A percentile compares a stretch with the other conserved stretches of the same genome.
These are phyloP conservation scores for Dillenia turbinata DNA, from an alignment of 164 flowering plant genomes.

Conservation along the genomic window DNA sequence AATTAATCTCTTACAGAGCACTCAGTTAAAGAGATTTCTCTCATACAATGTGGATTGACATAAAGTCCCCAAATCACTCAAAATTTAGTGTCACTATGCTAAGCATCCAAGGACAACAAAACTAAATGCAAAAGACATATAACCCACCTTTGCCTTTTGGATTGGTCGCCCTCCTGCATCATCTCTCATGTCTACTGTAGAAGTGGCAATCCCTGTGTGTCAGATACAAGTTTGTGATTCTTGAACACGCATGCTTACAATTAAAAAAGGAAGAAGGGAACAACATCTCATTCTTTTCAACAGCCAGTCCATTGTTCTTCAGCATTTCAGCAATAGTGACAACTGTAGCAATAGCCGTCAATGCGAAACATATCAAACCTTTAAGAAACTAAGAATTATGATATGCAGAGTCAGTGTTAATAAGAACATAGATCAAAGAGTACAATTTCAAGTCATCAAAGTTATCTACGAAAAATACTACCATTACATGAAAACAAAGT, in stretches of 20 bases:
- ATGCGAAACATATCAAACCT: too few relatives aligned
- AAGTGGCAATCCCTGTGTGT: constrained; percentile 32
- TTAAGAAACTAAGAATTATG: too few relatives aligned
- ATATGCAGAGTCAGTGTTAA: too few relatives aligned
- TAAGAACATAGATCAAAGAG: too few relatives aligned
- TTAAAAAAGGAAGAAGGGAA: background rate
- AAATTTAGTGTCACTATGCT: too few relatives aligned
- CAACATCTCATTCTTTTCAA: constrained; percentile 32
- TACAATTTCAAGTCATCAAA: too few relatives aligned
- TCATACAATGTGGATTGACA: too few relatives aligned
- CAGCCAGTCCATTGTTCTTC: constrained; percentile 44
- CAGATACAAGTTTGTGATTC: background rate
- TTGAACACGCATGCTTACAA: background rate
- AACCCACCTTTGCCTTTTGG: constrained; percentile 38
- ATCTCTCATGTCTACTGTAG: constrained; percentile 37
- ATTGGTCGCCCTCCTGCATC: constrained; percentile 35
- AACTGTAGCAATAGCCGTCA: constrained; percentile 45
- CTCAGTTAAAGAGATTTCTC: too few relatives aligned
- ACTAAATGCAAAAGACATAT: background rate
- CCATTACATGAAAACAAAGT: too few relatives aligned
- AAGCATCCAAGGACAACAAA: background rate
- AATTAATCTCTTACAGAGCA: too few relatives aligned
- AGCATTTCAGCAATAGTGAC: constrained; percentile 47
- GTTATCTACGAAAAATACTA: too few relatives aligned
- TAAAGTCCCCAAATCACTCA: too few relatives aligned